Conservation (phyloP, 176 grass and related monocot genomes). For the Musa troglodytarum region DNA sequence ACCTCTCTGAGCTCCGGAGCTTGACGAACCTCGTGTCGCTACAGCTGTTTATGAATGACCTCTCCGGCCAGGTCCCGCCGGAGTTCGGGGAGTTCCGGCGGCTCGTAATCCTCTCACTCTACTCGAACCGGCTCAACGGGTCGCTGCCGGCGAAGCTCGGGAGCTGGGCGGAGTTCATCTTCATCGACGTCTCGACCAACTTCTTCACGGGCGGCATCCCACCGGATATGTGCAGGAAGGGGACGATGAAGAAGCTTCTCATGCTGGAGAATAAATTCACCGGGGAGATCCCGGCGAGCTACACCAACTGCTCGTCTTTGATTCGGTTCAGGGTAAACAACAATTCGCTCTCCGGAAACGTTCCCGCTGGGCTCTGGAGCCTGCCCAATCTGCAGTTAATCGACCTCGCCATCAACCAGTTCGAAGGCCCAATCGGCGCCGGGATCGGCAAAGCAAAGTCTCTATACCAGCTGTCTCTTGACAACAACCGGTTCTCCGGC, state of each 20-base stretch:
- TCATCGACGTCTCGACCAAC: slow-evolving; percentile 81
- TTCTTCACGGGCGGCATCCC: slow-evolving; percentile 53
- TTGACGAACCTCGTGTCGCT: slow-evolving; percentile 48
- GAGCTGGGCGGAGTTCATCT: slow-evolving; percentile 47
- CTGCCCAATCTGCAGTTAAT: slow-evolving; percentile 53
- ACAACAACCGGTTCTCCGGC: slow-evolving; percentile 49
- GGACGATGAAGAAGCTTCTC: slow-evolving; percentile 41
- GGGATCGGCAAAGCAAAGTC: slow-evolving; percentile 33
- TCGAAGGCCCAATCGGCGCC: slow-evolving; percentile 47
- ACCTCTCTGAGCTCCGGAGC: slow-evolving; percentile 33
- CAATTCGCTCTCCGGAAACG: slow-evolving; percentile 40
- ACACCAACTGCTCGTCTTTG: slow-evolving; percentile 42
- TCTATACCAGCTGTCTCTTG: slow-evolving; percentile 51
- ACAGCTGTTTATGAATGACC: slow-evolving; percentile 59
- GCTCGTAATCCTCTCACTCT: slow-evolving; percentile 56
- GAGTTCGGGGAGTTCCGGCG: slow-evolving; percentile 38
- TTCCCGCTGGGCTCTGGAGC: slow-evolving; percentile 51
- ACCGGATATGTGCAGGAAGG: slow-evolving; percentile 44
- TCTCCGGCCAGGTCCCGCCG: slow-evolving; percentile 48
- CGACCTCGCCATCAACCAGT: slow-evolving; percentile 61
- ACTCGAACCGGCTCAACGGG: slow-evolving; percentile 62
- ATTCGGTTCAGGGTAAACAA: slow-evolving; percentile 69
- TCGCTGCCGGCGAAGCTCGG: slow-evolving; percentile 58
- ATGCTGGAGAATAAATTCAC: slow-evolving; percentile 74
- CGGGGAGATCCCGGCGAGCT: slow-evolving; percentile 51